Evolutionary conservation across 495 filamentous ascomycete genomes (phyloP).

Genomic region (Symbiotaphrina buchneri): DNA sequence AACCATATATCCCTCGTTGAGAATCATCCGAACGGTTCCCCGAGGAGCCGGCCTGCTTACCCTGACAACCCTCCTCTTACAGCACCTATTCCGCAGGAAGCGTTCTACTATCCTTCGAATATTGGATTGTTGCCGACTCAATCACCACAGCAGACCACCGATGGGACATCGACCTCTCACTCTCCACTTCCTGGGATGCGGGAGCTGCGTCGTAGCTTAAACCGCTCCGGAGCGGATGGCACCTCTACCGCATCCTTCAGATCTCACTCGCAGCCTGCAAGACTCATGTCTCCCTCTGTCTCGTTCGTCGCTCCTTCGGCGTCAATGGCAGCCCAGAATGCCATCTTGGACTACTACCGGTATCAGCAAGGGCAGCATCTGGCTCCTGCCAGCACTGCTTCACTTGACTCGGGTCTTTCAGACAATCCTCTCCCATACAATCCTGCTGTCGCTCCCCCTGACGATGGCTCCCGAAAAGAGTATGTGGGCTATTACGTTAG

Average conservation of each 20-base stretch:
- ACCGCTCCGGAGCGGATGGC: conserved; percentile 30
- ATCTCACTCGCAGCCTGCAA: conserved; percentile 44
- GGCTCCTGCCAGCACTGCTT: conserved; percentile 14
- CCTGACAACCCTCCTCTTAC: conserved; percentile 23
- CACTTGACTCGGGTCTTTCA: conserved; percentile 18
- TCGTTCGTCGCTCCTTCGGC: conserved; percentile 8
- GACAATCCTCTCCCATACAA: conserved; percentile 17
- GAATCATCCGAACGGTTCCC: conserved; percentile 18
- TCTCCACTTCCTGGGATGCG: conserved; percentile 27
- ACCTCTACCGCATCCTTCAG: conserved; percentile 27
- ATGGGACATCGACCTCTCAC: conserved; percentile 41
- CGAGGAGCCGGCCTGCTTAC: conserved; percentile 4
- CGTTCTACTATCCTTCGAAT: conserved; percentile 24
- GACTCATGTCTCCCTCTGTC: conserved; percentile 21
- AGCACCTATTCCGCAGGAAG: conserved; percentile 19
- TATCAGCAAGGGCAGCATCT: no score
- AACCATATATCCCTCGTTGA: conserved; percentile 9
- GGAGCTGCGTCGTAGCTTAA: conserved; percentile 30
- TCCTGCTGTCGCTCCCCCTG: conserved; percentile 7
- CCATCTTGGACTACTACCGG: no score
- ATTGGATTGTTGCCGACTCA: conserved; percentile 19
- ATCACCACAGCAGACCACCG: conserved; percentile 19
- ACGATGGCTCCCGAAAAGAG: conserved; percentile 22
- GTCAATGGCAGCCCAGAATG: no score
- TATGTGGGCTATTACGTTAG: conserved; percentile 38